phyloP scores from a whole-genome alignment of 2,329 filamentous ascomycete genomes.

The Colletotrichum tabaci region DNA sequence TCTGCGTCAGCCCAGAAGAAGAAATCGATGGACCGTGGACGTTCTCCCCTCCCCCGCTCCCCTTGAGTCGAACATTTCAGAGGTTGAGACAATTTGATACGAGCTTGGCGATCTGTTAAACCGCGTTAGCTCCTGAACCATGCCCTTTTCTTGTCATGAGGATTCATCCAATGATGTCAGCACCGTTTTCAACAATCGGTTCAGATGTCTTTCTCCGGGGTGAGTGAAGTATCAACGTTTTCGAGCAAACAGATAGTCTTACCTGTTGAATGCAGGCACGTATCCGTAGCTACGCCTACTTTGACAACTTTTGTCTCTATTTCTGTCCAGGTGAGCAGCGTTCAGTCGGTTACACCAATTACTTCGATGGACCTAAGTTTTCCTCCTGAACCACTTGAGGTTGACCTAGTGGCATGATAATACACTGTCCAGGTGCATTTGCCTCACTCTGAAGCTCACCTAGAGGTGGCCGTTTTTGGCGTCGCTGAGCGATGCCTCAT shows the following conservation, averaged over 20 bases:
- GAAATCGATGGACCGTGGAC: conserved; percentile 21
- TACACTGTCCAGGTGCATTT: no score
- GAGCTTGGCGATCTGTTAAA: conserved; percentile 1
- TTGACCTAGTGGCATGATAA: no score
- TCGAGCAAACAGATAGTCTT: not conserved
- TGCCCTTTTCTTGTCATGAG: not conserved
- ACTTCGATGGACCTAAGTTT: no score
- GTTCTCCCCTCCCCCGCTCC: not conserved
- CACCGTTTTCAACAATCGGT: conserved; percentile 1
- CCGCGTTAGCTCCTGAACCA: not conserved
- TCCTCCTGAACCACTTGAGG: no score
- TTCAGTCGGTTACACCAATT: no score
- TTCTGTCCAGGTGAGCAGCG: no score
- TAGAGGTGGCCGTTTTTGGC: no score
- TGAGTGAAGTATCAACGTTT: not conserved
- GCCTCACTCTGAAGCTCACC: no score
- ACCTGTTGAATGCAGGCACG: not conserved
- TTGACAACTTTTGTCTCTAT: no score
- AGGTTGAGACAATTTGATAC: conserved; percentile 16
- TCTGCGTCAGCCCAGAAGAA: conserved; percentile 4
- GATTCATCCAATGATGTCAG: conserved; percentile 16
- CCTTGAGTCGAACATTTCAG: conserved; percentile 1
- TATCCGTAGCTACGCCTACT: not conserved
- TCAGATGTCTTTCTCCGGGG: not conserved
- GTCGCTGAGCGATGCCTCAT: no score